Base-by-base conservation (phyloP, 192 early-diverging fungal genomes). In the Rhizophagus sp. region DNA sequence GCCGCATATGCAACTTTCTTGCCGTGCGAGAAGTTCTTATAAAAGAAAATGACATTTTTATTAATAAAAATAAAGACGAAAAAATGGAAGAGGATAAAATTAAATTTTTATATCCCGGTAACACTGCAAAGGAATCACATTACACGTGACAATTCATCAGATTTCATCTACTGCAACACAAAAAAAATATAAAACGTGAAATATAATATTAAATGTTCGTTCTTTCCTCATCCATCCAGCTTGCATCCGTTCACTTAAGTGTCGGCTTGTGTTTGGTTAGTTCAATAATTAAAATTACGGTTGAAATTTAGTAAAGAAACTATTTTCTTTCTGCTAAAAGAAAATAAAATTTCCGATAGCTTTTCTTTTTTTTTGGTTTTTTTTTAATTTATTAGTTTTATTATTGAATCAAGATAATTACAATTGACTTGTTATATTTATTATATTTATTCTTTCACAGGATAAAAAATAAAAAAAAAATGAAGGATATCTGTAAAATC, bases 401-500 rank as follows among this genome's bases (percentile, higher is more conserved):
- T 8, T 9, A 65, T 22, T 27, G 11, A 30, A 65, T 65, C 27
- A 9, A 12, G 12, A 3, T 27, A 4, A 22, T 65, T 27, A 1
- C 9, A 10, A 30, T 65, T 0, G 30, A 30, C 30, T 30, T 30
- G 1, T 30, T 30, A 30, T 30, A 41, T 19, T 44, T 11, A 6
- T 71, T 24, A 3, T n/a, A 5, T 36, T 25, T 72, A 9, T 49
- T 22, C 36, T 13, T 22, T 11, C 4, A 22, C 22, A 22, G 27
- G 25, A 25, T n/a, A 76, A 27, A 52, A 33, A 27, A 17, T 41
- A 34, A 84, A 78, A 36, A 36, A n/a, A 36, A 41, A 80, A 97
- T 97, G 96, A 96, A 94, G 93, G 92, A 95, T 89, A 97, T 99
- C 84, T 89, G 86, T 87, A 93, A 95, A 89, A 91, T 94, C 83